Evolutionary conservation across 106 monocot genomes (phyloP), one percentile per base, ranked within the genome.

Genomic region (Dendrobium officinale): DNA sequence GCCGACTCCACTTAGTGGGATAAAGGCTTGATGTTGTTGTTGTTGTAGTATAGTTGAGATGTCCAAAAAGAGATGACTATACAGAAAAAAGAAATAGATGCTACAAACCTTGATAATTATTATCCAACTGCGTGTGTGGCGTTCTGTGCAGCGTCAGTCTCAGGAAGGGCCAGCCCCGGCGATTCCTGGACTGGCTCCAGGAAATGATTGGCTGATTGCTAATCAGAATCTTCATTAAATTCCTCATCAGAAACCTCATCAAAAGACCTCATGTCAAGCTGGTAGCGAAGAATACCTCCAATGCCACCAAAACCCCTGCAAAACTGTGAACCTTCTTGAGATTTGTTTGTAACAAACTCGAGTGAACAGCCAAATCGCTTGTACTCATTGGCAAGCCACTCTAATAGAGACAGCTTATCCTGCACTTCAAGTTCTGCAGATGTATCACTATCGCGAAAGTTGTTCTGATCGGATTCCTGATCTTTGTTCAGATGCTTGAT

Each of bases 181-280:
- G 78, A 73, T 72, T 78, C 78, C 83, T 18, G 72, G 48, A 76
- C 82, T 80, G 37, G 85, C 55, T 55, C 83, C 82, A 77, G 82
- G 66, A 77, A 79, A 74, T 81, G 44, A 20, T 87, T 84, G 29
- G 22, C 76, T 90, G 85, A 90, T 83, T 90, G 90, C 90, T 90
- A 90, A 75, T 87, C 87, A 83, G 78, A 82, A 82, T 90, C 85
- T 42, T 87, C 83, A 47, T 85, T 78, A 10, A 86, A 8, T 41
- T 81, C 85, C 10, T 81, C 89, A 33, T 83, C 81, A 9, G 87
- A 90, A 7, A 73, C 70, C 77, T 90, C 90, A 67, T 90, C 90
- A 58, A 90, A 83, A 47, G 87, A 75, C 67, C 90, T 83, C 81
- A 90, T 83, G 19, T 90, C 87, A 58, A 90, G 87, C 85, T 85